phyloP scores from a whole-genome alignment of 495 filamentous ascomycete species.

The Lophiostoma macrostomum region DNA sequence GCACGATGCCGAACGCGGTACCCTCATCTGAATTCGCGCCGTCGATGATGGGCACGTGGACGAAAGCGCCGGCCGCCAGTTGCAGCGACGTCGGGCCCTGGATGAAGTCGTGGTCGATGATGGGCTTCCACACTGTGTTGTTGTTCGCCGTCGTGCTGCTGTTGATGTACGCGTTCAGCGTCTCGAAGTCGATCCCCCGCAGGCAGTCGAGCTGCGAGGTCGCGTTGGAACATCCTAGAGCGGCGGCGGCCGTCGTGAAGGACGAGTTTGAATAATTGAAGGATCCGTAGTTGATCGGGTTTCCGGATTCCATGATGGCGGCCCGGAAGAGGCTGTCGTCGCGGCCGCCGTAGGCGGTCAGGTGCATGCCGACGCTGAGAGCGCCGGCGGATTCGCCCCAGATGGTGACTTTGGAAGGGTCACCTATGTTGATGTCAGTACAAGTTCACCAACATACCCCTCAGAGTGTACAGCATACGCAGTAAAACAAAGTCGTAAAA shows the following conservation, averaged over 20 bases:
- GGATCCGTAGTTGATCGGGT: conserved; percentile 36
- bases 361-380: conserved; percentile 38
- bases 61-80: conserved; percentile 47
- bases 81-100: conserved; percentile 36
- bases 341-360: conserved; percentile 41
- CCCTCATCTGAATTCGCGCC: conserved; percentile 64
- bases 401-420: conserved; percentile 40
- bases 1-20: conserved; percentile 51
- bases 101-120: conserved; percentile 54
- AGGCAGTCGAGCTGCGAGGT: conserved; percentile 47
- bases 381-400: conserved; percentile 32
- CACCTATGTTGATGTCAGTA: conserved; percentile 19
- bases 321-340: conserved; percentile 53
- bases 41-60: conserved; percentile 55
- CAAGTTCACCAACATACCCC: too few species aligned
- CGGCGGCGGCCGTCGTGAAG: conserved; percentile 35
- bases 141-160: conserved; percentile 41
- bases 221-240: conserved; percentile 42
- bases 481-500: too few species aligned
- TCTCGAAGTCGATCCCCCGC: conserved; percentile 51
- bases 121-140: conserved; percentile 40
- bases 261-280: conserved; percentile 17
- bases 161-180: conserved; percentile 56
- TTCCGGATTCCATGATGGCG: conserved; percentile 50
- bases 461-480: too few species aligned